phyloP scores from a whole-genome alignment of 768 basidiomycete genomes.

The Cantharellus anzutake region DNA sequence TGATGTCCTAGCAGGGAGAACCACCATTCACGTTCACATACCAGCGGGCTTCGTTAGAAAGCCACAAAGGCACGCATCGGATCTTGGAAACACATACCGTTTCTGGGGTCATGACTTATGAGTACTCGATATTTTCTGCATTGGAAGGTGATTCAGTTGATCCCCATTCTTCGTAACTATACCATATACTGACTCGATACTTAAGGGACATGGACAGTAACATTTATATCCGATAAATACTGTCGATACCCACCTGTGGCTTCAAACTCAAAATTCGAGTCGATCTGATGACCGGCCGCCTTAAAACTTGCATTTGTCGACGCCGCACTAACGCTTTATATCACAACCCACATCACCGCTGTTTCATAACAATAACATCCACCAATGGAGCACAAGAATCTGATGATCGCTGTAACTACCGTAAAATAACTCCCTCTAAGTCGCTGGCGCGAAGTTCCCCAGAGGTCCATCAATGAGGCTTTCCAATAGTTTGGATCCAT shows the following conservation, averaged over 20 bases:
- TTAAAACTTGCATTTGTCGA: neutral
- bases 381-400: no score
- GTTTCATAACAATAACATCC: no score
- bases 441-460: neutral
- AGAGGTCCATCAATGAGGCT: conserved; percentile 5
- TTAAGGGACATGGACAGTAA: conserved; percentile 78
- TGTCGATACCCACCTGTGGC: conserved; percentile 74
- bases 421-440: neutral
- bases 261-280: conserved; percentile 12
- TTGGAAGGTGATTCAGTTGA: conserved; percentile 49
- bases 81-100: conserved; percentile 88
- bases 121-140: conserved; percentile 85
- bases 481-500: conserved; percentile 26
- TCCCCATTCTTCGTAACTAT: neutral
- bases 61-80: conserved; percentile 35
- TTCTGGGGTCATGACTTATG: conserved; percentile 48
- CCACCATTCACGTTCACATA: conserved; percentile 96
- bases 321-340: neutral
- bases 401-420: no score
- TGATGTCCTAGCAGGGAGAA: conserved; percentile 30
- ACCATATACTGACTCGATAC: neutral
- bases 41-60: conserved; percentile 56
- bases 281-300: neutral
- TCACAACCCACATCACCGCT: neutral
- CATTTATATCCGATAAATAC: conserved; percentile 74